Evolutionary conservation across 2,329 filamentous ascomycete species (phyloP), one percentile per base, ranked within the genome.

Genomic region (Aspergillus melleus): DNA sequence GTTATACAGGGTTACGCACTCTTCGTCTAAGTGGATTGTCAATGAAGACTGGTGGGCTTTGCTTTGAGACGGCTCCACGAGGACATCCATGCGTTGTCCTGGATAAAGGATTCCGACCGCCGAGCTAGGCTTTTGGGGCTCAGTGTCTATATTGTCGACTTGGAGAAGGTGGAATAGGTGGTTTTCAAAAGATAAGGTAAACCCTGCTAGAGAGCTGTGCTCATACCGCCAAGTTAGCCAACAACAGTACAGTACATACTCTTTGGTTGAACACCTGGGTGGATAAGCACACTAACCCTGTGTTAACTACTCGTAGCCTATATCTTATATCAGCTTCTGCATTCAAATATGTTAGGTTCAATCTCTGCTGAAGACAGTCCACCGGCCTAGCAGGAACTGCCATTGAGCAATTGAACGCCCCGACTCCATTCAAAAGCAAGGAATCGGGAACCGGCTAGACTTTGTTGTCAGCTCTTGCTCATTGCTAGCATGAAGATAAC

Each of bases 401-500:
- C 75, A 76, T 78, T 0, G 75, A 75, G 63, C 81, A 83, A 22
- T 78, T 67, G 57, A 81, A 84, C 6, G 63, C 61, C 1, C 81
- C 81, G 4, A 64, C 65, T 20, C 80, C 81, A 61, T 83, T 83
- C 29, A 84, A 65, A 0, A 83, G 62, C 1, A 83, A 61, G 0
- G 79, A 81, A 55, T 82, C 79, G 2, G 81, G 81, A 9, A 79
- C 77, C 3, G 81, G 81, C 78, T 82, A 56, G 20, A 42, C 6
- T 10, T 39, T 52, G 42, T 2, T 60, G 52, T 49, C 32, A 32
- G 32, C 10, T 22, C 20, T 14, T 19, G 19, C 6, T 22, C 20
- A 46, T 4, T 9, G 2, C 6, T 29, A 29, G 26, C 26, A 29
- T 9, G 2, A 2, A 1, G 8, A 9, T 29, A 29, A 6, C 26